Base-by-base conservation (phyloP, 2,329 filamentous ascomycete genomes). In the Phaeophleospora eucalypticola region DNA sequence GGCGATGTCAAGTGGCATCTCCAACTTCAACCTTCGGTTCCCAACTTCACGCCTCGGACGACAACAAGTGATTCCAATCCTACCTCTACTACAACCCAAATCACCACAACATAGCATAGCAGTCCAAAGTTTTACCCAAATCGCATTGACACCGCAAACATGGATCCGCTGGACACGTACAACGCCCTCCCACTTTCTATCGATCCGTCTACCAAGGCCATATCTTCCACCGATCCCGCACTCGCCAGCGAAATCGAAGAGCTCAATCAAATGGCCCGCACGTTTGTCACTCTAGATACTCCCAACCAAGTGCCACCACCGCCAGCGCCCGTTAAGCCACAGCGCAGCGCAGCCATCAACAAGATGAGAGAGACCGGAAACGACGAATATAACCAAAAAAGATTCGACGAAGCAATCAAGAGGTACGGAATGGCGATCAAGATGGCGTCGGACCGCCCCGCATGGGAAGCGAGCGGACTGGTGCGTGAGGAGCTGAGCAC, bases 331-430 rank as follows among this genome's bases (percentile, higher is more conserved):
- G 84, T 96, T 52, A 94, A 95, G 75, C 90, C 89, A 42, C 95
- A 96, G 73, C 88, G 91, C 63, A 84, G 80, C 56, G 89, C 87
- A 29, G 83, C 90, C 65, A 86, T 98, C 69, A 81, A 77, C 70
- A 97, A 97, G 73, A 83, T 97, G 57, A 87, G 89, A 66, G 93
- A 97, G 67, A 80, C 79, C 47, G 91, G 89, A 61, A 95, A 95
- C 74, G 73, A 73, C 48, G 82, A 87, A 58, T 91, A 87, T 76
- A 86, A 88, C 69, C 90, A 91, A 70, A 79, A 79, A 59, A 78
- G 82, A 58, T 82, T 86, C 71, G 70, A 69, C 46, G 88, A 94
- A 45, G 91, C 91, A 3, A 76, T 89, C 58, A 83, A 83, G 58
- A 78, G 90, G 58, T 96, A 97, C 74, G 80, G 79, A 0, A 80